Percentiles rank a stretch among this genome's conserved stretches.
These are phyloP conservation scores for Pseudogymnoascus sp. DNA, from an alignment of 2,329 filamentous ascomycete genomes.

Conservation along the genomic window DNA sequence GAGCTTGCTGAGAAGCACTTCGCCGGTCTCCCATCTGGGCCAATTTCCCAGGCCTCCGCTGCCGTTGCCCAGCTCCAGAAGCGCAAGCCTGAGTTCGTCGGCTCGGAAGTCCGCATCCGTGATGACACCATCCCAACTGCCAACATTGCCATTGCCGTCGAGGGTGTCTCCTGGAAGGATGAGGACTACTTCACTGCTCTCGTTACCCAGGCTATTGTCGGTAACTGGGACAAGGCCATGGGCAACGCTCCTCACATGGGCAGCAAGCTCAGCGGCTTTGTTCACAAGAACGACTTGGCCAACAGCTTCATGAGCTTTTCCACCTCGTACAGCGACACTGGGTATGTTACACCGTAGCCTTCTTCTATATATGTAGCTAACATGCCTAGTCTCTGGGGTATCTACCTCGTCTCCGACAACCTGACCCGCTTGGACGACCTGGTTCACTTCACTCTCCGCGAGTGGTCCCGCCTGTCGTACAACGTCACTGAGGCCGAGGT, in stretches of 20 bases:
- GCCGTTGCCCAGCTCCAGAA: conserved; percentile 64
- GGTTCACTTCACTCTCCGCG: conserved; percentile 94
- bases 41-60: conserved; percentile 65
- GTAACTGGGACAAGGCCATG: conserved; percentile 99
- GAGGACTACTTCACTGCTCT: conserved; percentile 98
- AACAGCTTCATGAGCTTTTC: conserved; percentile 99
- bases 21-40: conserved; percentile 66
- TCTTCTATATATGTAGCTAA: conserved; percentile 30
- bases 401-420: conserved; percentile 94
- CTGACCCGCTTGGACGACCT: conserved; percentile 84
- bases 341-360: conserved; percentile 53
- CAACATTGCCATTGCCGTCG: conserved; percentile 96
- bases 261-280: conserved; percentile 92
- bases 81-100: conserved; percentile 88
- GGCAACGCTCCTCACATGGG: conserved; percentile 95
- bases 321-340: conserved; percentile 98
- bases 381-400: conserved; percentile 82
- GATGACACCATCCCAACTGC: conserved; percentile 95
- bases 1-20: conserved; percentile 97
- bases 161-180: conserved; percentile 99
- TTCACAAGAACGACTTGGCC: conserved; percentile 90
- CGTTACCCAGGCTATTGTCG: conserved; percentile 95
- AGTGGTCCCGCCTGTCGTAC: conserved; percentile 93
- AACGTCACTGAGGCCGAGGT: conserved; percentile 85
- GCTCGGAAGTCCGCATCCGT: conserved; percentile 89